Evolutionary conservation across 805 yeast species (phyloP).

Genomic region (Barnettozyma sp.): DNA sequence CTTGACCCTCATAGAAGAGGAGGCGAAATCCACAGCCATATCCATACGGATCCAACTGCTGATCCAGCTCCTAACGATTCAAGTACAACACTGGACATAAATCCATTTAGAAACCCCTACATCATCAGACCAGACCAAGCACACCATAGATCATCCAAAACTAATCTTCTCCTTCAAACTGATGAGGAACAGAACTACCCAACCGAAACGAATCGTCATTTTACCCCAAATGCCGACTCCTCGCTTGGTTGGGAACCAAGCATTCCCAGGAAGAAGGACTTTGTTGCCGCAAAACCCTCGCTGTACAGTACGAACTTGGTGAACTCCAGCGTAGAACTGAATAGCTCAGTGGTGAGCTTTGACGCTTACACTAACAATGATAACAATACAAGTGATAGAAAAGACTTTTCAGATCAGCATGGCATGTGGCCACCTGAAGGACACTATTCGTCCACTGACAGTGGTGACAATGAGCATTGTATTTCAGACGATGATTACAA

Average conservation of each 20-base stretch:
- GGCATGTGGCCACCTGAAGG: no score
- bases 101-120: conserved; percentile 8
- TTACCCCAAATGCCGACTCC: no score
- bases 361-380: neutral
- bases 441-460: no score
- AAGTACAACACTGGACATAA: neutral
- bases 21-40: no score
- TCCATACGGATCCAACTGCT: no score
- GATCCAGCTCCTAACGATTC: neutral
- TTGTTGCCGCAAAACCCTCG: no score
- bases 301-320: conserved; percentile 1
- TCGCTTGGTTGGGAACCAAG: no score
- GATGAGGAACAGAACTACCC: conserved; percentile 1
- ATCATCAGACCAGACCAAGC: conserved; percentile 7
- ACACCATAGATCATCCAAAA: conserved; percentile 2
- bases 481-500: neutral
- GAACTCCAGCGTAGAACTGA: neutral
- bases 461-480: neutral
- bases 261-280: no score
- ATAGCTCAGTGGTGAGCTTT: neutral
- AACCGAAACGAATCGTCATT: no score
- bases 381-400: neutral
- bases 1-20: no score
- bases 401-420: no score
- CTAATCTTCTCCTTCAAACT: neutral